A percentile compares a stretch with the other conserved stretches of the same genome.
Evolutionary conservation across 148 eudicot genomes (phyloP).

Genomic region (Dysphania ambrosioides): DNA sequence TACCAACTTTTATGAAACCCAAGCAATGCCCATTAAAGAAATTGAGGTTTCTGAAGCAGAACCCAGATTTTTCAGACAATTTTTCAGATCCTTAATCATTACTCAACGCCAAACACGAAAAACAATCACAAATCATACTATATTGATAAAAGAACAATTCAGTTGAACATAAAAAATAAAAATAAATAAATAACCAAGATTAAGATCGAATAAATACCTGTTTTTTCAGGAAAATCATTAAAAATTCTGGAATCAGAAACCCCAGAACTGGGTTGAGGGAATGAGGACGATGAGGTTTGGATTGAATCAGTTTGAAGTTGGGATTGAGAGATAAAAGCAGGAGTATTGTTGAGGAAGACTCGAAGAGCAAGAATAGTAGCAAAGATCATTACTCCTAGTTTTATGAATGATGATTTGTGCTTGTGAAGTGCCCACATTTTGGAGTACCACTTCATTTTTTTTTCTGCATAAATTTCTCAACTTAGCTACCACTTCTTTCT

Average conservation of each 20-base stretch:
- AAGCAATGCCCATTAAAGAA: not conserved
- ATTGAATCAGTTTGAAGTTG: not conserved
- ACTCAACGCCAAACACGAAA: not conserved
- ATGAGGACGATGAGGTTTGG: not conserved
- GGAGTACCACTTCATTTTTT: constrained; percentile 24
- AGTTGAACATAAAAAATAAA: not conserved
- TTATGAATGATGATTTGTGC: constrained; percentile 33
- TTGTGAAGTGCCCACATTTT: constrained; percentile 30
- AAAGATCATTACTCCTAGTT: constrained; percentile 35
- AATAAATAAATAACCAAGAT: not conserved
- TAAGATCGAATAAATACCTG: not conserved
- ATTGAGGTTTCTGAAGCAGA: not conserved
- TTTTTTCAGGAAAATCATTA: not conserved
- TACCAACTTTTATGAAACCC: no score
- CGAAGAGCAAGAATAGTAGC: constrained; percentile 36
- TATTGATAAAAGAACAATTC: not conserved
- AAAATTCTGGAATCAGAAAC: not conserved
- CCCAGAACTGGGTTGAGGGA: no score
- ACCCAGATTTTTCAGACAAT: not conserved
- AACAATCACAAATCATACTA: not conserved
- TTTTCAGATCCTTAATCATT: not conserved
- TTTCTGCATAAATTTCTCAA: not conserved
- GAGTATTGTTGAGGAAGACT: constrained; percentile 27
- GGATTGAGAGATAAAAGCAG: constrained; percentile 20
- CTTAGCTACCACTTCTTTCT: not conserved